A percentile compares a stretch with the other conserved stretches of the same genome.
Evolutionary conservation across 2,329 filamentous ascomycete species (phyloP).

Genomic region (Lasiodiplodia sp.): DNA sequence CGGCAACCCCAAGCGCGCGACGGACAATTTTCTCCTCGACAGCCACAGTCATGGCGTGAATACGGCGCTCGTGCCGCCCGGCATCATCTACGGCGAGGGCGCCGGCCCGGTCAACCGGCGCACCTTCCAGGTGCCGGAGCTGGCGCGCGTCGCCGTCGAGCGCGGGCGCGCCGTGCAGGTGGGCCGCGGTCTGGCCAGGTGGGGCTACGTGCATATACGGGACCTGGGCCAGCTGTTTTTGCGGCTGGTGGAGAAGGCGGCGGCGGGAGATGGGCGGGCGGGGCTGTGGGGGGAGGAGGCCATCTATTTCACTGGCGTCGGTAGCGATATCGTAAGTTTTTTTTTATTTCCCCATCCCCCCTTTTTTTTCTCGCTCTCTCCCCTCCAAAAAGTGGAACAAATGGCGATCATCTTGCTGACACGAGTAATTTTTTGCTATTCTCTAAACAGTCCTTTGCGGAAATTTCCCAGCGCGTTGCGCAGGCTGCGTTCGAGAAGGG

Average conservation of each 20-base stretch:
- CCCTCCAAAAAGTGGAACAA: not conserved
- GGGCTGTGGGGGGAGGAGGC: constrained; percentile 65
- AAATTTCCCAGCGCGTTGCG: constrained; percentile 55
- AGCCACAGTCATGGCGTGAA: constrained; percentile 36
- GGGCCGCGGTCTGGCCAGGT: constrained; percentile 63
- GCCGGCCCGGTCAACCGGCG: constrained; percentile 60
- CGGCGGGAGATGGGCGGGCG: constrained; percentile 34
- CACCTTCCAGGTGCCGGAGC: constrained; percentile 64
- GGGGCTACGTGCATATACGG: constrained; percentile 65
- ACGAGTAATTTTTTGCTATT: too few species aligned
- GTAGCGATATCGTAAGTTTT: constrained; percentile 63
- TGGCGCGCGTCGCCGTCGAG: constrained; percentile 59
- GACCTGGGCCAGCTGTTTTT: constrained; percentile 66
- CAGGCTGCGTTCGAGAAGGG: constrained; percentile 60
- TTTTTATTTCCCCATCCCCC: not conserved
- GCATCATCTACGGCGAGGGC: constrained; percentile 64
- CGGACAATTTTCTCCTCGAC: constrained; percentile 72
- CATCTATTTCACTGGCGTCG: constrained; percentile 74
- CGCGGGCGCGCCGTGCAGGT: constrained; percentile 61
- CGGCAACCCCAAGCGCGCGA: constrained; percentile 66
- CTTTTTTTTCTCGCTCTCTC: not conserved
- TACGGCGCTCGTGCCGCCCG: constrained; percentile 66
- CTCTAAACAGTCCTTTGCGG: constrained; percentile 34
- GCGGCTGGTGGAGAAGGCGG: constrained; percentile 63
- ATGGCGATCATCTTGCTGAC: not conserved